Conservation (phyloP, 805 yeast genomes). For the Candida silvicultrix region DNA sequence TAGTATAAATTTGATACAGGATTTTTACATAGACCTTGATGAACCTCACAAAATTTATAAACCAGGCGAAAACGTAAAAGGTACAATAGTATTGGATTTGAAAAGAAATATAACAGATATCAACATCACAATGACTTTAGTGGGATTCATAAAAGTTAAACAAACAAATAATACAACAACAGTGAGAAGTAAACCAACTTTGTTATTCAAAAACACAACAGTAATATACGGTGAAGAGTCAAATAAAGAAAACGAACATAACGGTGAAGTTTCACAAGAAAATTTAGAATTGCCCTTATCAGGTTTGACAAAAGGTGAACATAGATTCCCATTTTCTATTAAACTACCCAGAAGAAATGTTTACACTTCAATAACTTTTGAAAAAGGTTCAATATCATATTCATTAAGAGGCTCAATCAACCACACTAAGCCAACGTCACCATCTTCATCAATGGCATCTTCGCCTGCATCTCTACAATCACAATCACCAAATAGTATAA, state of each 20-base stretch:
- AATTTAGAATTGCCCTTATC: constrained; percentile 7
- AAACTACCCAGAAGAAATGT: constrained; percentile 70
- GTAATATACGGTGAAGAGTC: constrained; percentile 45
- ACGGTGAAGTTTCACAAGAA: constrained; percentile 1
- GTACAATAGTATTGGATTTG: constrained; percentile 52
- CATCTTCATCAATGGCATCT: constrained; percentile 11
- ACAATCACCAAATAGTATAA: constrained; percentile 7
- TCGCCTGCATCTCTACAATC: constrained; percentile 18
- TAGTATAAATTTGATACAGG: constrained; percentile 37
- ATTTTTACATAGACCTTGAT: constrained; percentile 64
- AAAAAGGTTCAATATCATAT: constrained; percentile 77
- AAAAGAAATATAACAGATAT: constrained; percentile 51
- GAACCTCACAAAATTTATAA: constrained; percentile 70
- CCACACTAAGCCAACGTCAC: constrained; percentile 13
- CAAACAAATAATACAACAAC: constrained; percentile 43
- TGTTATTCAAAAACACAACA: constrained; percentile 53
- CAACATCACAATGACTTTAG: constrained; percentile 44
- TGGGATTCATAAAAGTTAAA: constrained; percentile 52
- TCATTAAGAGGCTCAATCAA: constrained; percentile 41
- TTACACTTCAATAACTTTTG: constrained; percentile 73
- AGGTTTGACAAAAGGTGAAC: constrained; percentile 77
- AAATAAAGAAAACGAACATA: constrained; percentile 6
- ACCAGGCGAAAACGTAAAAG: constrained; percentile 76
- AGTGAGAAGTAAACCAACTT: constrained; percentile 43
- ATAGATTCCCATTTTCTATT: constrained; percentile 79